Conservation (phyloP, 768 basidiomycete genomes). For the Trametes meyenii region DNA sequence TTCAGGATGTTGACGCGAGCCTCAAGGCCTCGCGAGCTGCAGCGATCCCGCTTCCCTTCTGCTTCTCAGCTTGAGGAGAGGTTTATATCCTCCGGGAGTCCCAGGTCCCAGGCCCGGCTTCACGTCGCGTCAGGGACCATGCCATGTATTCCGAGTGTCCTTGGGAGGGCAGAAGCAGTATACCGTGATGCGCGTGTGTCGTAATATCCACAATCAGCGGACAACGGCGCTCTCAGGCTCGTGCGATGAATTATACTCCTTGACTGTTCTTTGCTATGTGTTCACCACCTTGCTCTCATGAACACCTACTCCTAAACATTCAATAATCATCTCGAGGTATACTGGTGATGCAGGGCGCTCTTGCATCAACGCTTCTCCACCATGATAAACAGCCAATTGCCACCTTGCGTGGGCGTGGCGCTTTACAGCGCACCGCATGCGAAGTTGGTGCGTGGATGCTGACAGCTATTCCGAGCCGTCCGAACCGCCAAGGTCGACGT, state of each 20-base stretch:
- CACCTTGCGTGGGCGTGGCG: background rate
- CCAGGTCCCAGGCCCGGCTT: slow-evolving; percentile 5
- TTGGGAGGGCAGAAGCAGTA: slow-evolving; percentile 7
- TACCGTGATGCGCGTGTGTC: slow-evolving; percentile 3
- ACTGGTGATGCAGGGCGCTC: no score
- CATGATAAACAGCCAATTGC: background rate
- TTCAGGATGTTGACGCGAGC: no score
- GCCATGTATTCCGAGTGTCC: slow-evolving; percentile 1
- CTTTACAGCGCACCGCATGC: slow-evolving; percentile 1
- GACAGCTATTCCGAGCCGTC: slow-evolving; percentile 20
- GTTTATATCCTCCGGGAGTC: no score
- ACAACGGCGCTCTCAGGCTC: slow-evolving; percentile 3
- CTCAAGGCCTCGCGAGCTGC: no score
- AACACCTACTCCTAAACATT: no score
- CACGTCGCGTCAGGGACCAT: slow-evolving; percentile 6
- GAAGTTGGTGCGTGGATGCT: slow-evolving; percentile 1
- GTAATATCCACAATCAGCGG: background rate
- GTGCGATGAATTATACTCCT: slow-evolving; percentile 1
- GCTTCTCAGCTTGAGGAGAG: no score
- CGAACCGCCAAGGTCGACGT: slow-evolving; percentile 8
- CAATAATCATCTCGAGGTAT: no score
- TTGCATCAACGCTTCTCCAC: background rate
- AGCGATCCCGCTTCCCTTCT: no score
- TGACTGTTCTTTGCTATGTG: background rate
- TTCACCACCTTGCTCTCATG: background rate